Evolutionary conservation across 345 rosid species (phyloP).

Genomic region (Anacardium occidentale): DNA sequence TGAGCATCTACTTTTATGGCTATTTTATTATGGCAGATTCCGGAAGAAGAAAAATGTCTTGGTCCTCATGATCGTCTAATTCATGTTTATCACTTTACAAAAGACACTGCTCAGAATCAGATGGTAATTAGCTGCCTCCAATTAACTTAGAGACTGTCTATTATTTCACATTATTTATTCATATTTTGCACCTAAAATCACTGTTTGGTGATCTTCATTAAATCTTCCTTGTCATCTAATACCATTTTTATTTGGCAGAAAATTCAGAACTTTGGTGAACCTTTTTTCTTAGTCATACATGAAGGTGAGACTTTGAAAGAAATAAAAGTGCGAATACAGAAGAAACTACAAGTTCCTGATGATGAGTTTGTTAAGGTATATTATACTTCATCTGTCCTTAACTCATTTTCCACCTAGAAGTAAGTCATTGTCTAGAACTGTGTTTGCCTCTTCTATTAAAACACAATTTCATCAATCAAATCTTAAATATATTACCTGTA

Average conservation of each 20-base stretch:
- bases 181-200: not conserved
- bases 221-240: slow-evolving; percentile 7
- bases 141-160: not conserved
- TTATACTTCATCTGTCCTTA: not conserved
- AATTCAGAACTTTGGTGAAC: slow-evolving; percentile 95
- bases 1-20: not conserved
- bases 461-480: not conserved
- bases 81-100: slow-evolving; percentile 88
- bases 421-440: not conserved
- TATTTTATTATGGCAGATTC: slow-evolving; percentile 48
- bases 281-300: slow-evolving; percentile 89
- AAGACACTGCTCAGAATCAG: slow-evolving; percentile 79
- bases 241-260: slow-evolving; percentile 45
- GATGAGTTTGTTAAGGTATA: slow-evolving; percentile 93
- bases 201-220: not conserved
- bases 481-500: not conserved
- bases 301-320: slow-evolving; percentile 87
- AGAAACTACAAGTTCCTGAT: slow-evolving; percentile 86
- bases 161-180: not conserved
- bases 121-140: slow-evolving; percentile 33
- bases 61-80: slow-evolving; percentile 89
- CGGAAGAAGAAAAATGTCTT: slow-evolving; percentile 93
- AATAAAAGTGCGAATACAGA: slow-evolving; percentile 80
- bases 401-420: not conserved
- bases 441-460: not conserved